phyloP scores from a whole-genome alignment of 768 basidiomycete genomes.

The Auriscalpium orientale region DNA sequence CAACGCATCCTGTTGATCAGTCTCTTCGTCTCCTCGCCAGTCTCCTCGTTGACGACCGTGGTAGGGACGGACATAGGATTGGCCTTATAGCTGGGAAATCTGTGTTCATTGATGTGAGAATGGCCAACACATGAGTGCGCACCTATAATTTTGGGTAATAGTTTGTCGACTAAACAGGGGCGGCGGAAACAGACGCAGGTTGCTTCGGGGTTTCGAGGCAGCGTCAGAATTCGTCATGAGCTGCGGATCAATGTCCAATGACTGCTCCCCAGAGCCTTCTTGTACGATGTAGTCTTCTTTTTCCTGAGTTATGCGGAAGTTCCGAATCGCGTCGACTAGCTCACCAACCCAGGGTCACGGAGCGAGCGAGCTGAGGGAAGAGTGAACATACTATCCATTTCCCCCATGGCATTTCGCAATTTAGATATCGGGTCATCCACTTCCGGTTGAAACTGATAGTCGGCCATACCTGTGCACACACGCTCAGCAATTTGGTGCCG shows the following conservation, averaged over 20 bases:
- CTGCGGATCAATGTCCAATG: constrained; percentile 43
- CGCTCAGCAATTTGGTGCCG: too few species aligned
- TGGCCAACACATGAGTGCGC: constrained; percentile 8
- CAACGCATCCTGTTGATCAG: constrained; percentile 84
- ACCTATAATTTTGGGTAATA: constrained; percentile 81
- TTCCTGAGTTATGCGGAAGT: constrained; percentile 64
- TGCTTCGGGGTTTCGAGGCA: constrained; percentile 34
- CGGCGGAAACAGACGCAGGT: constrained; percentile 75
- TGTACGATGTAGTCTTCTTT: constrained; percentile 52
- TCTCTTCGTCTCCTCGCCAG: constrained; percentile 74
- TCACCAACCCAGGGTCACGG: neutral
- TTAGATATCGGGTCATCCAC: constrained; percentile 60
- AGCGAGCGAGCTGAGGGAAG: neutral
- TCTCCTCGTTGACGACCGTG: constrained; percentile 61
- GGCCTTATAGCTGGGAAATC: constrained; percentile 54
- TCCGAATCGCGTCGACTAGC: constrained; percentile 63
- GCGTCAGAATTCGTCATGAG: constrained; percentile 17
- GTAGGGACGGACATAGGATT: constrained; percentile 69
- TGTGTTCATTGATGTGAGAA: neutral
- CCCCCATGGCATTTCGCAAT: constrained; percentile 66
- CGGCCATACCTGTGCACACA: constrained; percentile 68
- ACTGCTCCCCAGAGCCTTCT: constrained; percentile 22
- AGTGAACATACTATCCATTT: constrained; percentile 64
- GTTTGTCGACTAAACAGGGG: constrained; percentile 82
- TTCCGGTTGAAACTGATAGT: constrained; percentile 83